A percentile compares a stretch with the other conserved stretches of the same genome.
Evolutionary conservation across 2,329 filamentous ascomycete genomes (phyloP).

Genomic region (Penicillium hesseltinei): DNA sequence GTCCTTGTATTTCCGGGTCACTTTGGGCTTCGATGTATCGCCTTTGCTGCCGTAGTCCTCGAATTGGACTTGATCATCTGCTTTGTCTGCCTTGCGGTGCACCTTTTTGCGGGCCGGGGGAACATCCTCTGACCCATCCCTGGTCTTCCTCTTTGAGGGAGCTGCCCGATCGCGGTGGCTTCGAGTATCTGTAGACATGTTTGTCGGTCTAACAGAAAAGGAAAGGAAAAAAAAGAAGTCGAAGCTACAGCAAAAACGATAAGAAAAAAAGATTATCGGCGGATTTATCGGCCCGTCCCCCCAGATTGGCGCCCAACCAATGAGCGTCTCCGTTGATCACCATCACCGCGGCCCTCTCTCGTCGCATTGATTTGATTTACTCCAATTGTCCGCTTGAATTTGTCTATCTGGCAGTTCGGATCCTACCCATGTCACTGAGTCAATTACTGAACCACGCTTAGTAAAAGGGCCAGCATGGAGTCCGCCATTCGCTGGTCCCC

Average conservation of each 20-base stretch:
- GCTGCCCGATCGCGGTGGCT: conserved; percentile 18
- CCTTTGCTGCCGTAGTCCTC: conserved; percentile 13
- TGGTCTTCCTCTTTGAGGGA: conserved; percentile 31
- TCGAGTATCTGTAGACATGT: conserved; percentile 16
- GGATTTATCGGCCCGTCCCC: conserved; percentile 34
- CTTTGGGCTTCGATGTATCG: conserved; percentile 9
- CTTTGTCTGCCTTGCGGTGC: conserved; percentile 15
- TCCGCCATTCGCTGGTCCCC: conserved; percentile 64
- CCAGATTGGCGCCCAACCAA: conserved; percentile 29
- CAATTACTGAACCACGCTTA: background rate
- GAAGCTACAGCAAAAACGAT: conserved; percentile 7
- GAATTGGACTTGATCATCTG: conserved; percentile 12
- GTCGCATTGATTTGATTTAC: conserved; percentile 10
- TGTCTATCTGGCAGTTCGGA: background rate
- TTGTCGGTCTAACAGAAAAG: conserved; percentile 2
- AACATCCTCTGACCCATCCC: conserved; percentile 27
- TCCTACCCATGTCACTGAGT: background rate
- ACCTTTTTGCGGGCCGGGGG: conserved; percentile 27
- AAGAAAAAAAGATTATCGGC: conserved; percentile 26
- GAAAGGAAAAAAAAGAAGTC: conserved; percentile 1
- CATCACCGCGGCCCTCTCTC: conserved; percentile 9
- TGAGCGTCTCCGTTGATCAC: conserved; percentile 15
- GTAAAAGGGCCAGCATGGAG: conserved; percentile 28
- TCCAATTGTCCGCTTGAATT: background rate
- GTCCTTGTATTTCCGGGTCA: conserved; percentile 20